Evolutionary conservation across 805 yeast species (phyloP).

Genomic region (Nematodospora valgi): DNA sequence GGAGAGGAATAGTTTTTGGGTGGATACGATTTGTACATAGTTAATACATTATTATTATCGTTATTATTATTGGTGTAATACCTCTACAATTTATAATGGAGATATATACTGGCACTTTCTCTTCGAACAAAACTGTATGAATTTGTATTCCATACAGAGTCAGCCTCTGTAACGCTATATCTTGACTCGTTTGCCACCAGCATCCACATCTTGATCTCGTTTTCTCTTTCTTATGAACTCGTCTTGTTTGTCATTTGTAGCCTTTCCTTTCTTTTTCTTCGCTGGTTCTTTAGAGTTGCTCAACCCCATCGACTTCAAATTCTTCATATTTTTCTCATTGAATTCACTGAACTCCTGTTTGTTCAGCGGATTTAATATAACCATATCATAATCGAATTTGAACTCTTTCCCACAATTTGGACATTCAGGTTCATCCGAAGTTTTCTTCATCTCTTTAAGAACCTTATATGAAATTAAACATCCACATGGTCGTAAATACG

Average conservation of each 20-base stretch:
- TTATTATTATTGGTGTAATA: background rate
- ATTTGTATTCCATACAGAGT: too few relatives aligned
- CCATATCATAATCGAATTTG: slow-evolving; percentile 26
- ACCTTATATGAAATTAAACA: slow-evolving; percentile 30
- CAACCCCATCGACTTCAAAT: slow-evolving; percentile 11
- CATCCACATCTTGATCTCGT: background rate
- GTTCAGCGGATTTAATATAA: slow-evolving; percentile 25
- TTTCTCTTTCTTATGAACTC: background rate
- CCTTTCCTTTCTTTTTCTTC: slow-evolving; percentile 9
- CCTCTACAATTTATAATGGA: too few relatives aligned
- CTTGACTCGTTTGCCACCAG: too few relatives aligned
- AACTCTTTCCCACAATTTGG: slow-evolving; percentile 28
- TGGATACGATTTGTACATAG: background rate
- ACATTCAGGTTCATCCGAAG: slow-evolving; percentile 17
- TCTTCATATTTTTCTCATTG: slow-evolving; percentile 12
- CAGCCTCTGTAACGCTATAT: too few relatives aligned
- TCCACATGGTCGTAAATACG: slow-evolving; percentile 37
- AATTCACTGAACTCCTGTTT: slow-evolving; percentile 11
- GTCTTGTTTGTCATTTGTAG: background rate
- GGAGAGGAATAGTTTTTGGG: background rate
- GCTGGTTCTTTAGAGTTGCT: slow-evolving; percentile 23
- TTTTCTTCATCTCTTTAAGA: slow-evolving; percentile 16
- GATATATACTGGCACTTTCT: too few relatives aligned
- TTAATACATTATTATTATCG: slow-evolving; percentile 2
- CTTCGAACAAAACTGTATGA: too few relatives aligned